Conservation (phyloP, 441 rosid species). For the Arabidopsis lyrata region DNA sequence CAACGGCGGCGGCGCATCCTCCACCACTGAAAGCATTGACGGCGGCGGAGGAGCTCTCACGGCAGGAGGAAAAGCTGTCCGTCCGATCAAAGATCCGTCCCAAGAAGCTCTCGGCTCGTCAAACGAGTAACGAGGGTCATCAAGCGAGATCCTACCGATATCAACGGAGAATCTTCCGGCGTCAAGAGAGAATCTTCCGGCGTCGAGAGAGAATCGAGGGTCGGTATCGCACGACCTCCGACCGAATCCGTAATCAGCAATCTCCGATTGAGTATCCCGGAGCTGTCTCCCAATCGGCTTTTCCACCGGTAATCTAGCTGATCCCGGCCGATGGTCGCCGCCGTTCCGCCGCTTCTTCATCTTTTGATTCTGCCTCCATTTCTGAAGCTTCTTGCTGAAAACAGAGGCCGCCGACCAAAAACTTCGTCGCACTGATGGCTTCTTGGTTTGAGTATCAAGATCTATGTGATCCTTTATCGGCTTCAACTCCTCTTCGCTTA, state of each 20-base stretch:
- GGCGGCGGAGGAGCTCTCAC: conserved; percentile 82
- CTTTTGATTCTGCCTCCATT: conserved; percentile 98
- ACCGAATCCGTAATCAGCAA: conserved; percentile 98
- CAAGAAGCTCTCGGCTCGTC: conserved; percentile 98
- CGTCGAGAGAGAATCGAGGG: conserved; percentile 95
- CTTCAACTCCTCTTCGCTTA: conserved; percentile 65
- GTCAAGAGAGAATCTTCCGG: conserved; percentile 83
- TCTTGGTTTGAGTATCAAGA: conserved; percentile 87
- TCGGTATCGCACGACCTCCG: conserved; percentile 98
- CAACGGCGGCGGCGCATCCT: conserved; percentile 69
- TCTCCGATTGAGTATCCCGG: conserved; percentile 97
- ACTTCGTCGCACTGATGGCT: conserved; percentile 82
- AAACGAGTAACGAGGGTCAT: conserved; percentile 84
- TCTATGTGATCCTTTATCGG: conserved; percentile 95
- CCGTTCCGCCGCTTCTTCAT: conserved; percentile 72
- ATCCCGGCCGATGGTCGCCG: conserved; percentile 61
- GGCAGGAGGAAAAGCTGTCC: conserved; percentile 73
- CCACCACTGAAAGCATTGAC: conserved; percentile 86
- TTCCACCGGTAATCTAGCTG: conserved; percentile 91
- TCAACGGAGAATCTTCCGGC: conserved; percentile 89
- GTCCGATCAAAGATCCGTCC: conserved; percentile 91
- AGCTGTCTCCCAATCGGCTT: conserved; percentile 93
- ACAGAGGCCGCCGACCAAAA: conserved; percentile 99
- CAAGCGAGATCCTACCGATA: conserved; percentile 75
- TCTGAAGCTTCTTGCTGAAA: conserved; percentile 94